Evolutionary conservation across 352 stramenopile genomes (phyloP).

Genomic region (Pythium dissimile): DNA sequence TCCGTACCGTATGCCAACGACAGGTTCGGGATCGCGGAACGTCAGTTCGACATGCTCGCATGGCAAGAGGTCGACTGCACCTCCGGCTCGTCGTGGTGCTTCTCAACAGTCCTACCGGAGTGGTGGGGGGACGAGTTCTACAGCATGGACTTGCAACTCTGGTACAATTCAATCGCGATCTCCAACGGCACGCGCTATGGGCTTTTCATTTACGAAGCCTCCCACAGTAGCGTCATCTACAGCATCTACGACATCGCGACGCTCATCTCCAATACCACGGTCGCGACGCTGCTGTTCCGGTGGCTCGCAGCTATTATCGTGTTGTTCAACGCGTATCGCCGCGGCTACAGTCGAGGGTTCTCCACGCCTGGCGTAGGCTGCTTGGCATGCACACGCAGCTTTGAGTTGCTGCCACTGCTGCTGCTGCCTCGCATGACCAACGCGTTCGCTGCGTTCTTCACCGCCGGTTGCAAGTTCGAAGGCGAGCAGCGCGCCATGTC

Average conservation of each 20-base stretch:
- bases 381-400: conserved; percentile 33
- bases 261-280: conserved; percentile 44
- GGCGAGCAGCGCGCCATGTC: conserved; percentile 36
- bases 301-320: conserved; percentile 38
- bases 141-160: neutral
- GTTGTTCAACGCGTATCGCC: conserved; percentile 17
- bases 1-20: conserved; percentile 4
- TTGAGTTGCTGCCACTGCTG: conserved; percentile 39
- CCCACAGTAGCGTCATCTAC: conserved; percentile 9
- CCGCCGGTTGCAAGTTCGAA: conserved; percentile 37
- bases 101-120: conserved; percentile 1
- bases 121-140: conserved; percentile 16
- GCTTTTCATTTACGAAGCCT: conserved; percentile 33
- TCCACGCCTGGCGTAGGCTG: conserved; percentile 29
- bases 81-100: neutral
- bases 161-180: conserved; percentile 3
- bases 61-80: conserved; percentile 29
- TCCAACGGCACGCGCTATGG: conserved; percentile 33
- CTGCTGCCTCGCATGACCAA: conserved; percentile 38
- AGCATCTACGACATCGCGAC: conserved; percentile 40
- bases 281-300: conserved; percentile 31
- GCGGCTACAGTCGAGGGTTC: conserved; percentile 2
- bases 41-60: conserved; percentile 32
- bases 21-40: conserved; percentile 15
- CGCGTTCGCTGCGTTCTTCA: conserved; percentile 41